Base-by-base conservation (phyloP, 768 basidiomycete genomes). In the Tylopilus cervinicoccineus region DNA sequence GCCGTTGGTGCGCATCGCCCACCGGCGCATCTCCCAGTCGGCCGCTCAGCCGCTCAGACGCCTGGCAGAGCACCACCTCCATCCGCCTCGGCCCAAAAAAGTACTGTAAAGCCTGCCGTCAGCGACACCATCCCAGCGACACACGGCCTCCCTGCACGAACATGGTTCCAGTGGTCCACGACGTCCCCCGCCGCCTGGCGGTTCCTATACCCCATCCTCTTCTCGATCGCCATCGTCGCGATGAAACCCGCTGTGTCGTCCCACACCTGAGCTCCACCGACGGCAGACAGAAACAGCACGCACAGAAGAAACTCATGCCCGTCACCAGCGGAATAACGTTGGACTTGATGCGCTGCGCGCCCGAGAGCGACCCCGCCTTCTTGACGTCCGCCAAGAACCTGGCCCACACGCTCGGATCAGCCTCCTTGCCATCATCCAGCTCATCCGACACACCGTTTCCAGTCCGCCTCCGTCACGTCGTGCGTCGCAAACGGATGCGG, bases 401-500 rank as follows among this genome's bases (percentile, higher is more conserved):
- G 14, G 1, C 2, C 8, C 12, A 14, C 20, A 16, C 2, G 6
- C 13, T 43, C 29, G 22, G n/a, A 20, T 12, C 14, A 3, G 7
- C 10, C 29, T 4, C 13, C 6, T 9, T 19, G 24, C 6, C 43
- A 19, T 3, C 17, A 7, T 13, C 2, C 23, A 5, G 26, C 26
- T 5, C 5, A 27, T 9, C 26, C 26, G 16, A 48, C 57, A 19
- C 12, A 76, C 72, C 68, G 65, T 33, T 62, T 56, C 80, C 80
- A 81, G 58, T 81, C 80, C 16, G 60, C 65, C 60, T 80, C 72
- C 0, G 45, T 53, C 4, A 82, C 61, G 54, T 81, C 78, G 58
- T 77, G 75, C 39, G 72, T 64, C 20, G 59, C 55, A 55, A 82
- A 82, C 22, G 79, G 79, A 55, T 82, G 80, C 10, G 70, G 71